Conservation (phyloP, 345 rosid species). For the Aquilaria malaccensis region DNA sequence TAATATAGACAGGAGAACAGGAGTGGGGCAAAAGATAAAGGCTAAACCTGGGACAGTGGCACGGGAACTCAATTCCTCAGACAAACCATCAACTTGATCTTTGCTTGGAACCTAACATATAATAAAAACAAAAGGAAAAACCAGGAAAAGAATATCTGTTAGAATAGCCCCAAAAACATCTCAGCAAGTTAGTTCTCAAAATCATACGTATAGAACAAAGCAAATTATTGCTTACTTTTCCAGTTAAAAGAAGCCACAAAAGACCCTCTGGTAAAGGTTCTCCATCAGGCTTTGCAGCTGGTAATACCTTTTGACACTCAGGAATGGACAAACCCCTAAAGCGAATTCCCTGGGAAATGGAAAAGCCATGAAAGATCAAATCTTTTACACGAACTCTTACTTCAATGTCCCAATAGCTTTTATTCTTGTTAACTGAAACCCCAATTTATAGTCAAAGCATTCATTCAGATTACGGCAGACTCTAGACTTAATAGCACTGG, state of each 20-base stretch:
- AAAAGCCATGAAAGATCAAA: too few relatives aligned
- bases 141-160: background rate
- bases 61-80: slow-evolving; percentile 72
- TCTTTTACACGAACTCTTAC: too few relatives aligned
- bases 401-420: background rate
- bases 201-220: too few relatives aligned
- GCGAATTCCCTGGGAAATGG: slow-evolving; percentile 72
- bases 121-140: slow-evolving; percentile 6
- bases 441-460: too few relatives aligned
- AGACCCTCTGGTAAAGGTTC: slow-evolving; percentile 99
- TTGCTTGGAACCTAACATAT: slow-evolving; percentile 59
- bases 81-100: slow-evolving; percentile 79
- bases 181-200: too few relatives aligned
- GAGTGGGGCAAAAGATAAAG: slow-evolving; percentile 9
- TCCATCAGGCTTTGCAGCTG: slow-evolving; percentile 80
- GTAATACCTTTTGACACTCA: slow-evolving; percentile 90
- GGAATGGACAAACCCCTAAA: slow-evolving; percentile 94
- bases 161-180: slow-evolving; percentile 5
- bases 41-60: slow-evolving; percentile 81
- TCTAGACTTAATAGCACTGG: background rate
- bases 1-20: background rate
- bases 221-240: slow-evolving; percentile 46
- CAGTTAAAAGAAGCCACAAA: slow-evolving; percentile 97
- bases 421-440: background rate
- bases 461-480: background rate